Conservation (phyloP, 2,329 filamentous ascomycete genomes). For the Penicillium polonicum region DNA sequence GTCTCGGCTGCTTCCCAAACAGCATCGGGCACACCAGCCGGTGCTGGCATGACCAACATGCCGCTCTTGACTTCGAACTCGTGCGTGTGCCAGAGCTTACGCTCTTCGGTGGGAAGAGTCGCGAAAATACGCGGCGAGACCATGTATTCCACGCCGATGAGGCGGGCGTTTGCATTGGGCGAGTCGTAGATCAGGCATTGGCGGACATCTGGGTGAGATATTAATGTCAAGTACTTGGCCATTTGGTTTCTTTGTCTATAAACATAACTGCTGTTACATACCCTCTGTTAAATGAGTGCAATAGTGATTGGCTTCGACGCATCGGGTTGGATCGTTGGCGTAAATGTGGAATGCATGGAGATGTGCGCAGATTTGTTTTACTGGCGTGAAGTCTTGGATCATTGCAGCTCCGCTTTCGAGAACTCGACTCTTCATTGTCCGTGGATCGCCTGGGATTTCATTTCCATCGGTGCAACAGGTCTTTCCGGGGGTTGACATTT, state of each 20-base stretch:
- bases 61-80: constrained; percentile 50
- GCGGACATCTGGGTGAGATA: constrained; percentile 59
- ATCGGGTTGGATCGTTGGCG: constrained; percentile 66
- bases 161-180: constrained; percentile 62
- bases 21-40: constrained; percentile 47
- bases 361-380: constrained; percentile 76
- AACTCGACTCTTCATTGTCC: constrained; percentile 36
- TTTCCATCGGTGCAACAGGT: constrained; percentile 7
- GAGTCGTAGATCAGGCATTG: constrained; percentile 86
- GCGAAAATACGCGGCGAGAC: constrained; percentile 68
- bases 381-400: constrained; percentile 59
- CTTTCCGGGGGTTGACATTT: constrained; percentile 16
- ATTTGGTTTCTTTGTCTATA: not conserved
- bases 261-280: constrained; percentile 19
- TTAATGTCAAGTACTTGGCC: not conserved
- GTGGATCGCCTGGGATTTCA: constrained; percentile 32
- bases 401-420: constrained; percentile 40
- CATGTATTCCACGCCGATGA: constrained; percentile 90
- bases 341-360: constrained; percentile 87
- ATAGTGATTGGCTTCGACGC: constrained; percentile 80
- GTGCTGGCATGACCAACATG: constrained; percentile 45
- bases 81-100: constrained; percentile 75
- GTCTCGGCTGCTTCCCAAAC: constrained; percentile 76
- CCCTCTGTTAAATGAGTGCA: constrained; percentile 71
- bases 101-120: constrained; percentile 64